A percentile compares a stretch with the other conserved stretches of the same genome.
Evolutionary conservation across 108 stramenopile species (phyloP).

Genomic region (Licmophora abbreviata): DNA sequence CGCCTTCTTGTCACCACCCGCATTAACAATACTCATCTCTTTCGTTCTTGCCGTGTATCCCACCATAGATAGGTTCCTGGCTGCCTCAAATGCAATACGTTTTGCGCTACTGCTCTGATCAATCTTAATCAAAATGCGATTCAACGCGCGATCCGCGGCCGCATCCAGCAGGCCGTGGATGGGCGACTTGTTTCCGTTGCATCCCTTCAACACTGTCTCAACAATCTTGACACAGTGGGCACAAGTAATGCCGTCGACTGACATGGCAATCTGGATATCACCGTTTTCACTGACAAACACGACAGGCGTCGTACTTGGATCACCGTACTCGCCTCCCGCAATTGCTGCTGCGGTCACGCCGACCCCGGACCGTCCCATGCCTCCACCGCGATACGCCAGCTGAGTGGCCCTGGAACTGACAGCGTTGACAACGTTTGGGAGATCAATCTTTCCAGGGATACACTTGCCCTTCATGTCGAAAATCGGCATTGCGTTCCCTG

Average conservation of each 20-base stretch:
- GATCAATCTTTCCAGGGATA: constrained; percentile 58
- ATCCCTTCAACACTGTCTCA: constrained; percentile 82
- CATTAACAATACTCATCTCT: constrained; percentile 40
- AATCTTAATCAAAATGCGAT: constrained; percentile 59
- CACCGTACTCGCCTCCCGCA: constrained; percentile 36
- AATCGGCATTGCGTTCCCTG: constrained; percentile 9
- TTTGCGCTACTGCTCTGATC: constrained; percentile 44
- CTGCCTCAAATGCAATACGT: constrained; percentile 70
- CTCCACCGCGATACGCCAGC: constrained; percentile 61
- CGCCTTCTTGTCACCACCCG: constrained; percentile 22
- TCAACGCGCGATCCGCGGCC: constrained; percentile 60
- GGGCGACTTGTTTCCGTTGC: constrained; percentile 77
- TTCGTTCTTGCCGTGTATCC: constrained; percentile 74
- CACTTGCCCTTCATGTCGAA: constrained; percentile 66
- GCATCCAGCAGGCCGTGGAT: constrained; percentile 81
- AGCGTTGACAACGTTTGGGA: constrained; percentile 56
- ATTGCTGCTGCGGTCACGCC: constrained; percentile 7
- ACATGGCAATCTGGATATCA: constrained; percentile 74
- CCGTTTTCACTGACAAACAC: constrained; percentile 51
- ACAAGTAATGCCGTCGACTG: constrained; percentile 80
- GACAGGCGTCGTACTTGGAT: constrained; percentile 67
- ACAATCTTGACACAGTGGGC: constrained; percentile 88
- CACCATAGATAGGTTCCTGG: constrained; percentile 79
- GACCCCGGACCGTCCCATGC: background rate
- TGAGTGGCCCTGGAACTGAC: constrained; percentile 68